A percentile compares a stretch with the other conserved stretches of the same genome.
Evolutionary conservation across 768 basidiomycete species (phyloP).

Genomic region (Pisolithus sp.): DNA sequence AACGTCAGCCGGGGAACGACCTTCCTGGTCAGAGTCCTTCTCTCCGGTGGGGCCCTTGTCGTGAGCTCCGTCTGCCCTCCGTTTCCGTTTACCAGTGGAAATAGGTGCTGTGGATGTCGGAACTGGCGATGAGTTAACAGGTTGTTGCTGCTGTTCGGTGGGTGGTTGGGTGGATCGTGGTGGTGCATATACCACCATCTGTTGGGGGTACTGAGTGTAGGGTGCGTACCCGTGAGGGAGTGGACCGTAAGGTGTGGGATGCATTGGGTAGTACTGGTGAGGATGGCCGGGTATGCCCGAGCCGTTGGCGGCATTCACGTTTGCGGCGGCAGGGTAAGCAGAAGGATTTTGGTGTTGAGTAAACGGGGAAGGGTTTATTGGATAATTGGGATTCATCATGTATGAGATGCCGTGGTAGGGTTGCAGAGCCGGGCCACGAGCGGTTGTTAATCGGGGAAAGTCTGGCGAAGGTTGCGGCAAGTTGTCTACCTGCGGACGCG

Average conservation of each 20-base stretch:
- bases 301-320: conserved; percentile 34
- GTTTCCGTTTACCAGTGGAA: conserved; percentile 54
- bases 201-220: conserved; percentile 50
- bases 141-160: conserved; percentile 16
- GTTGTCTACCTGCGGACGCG: background rate
- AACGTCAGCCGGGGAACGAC: conserved; percentile 43
- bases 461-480: conserved; percentile 15
- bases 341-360: conserved; percentile 37
- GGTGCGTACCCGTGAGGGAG: conserved; percentile 42
- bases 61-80: conserved; percentile 37
- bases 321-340: conserved; percentile 24
- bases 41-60: conserved; percentile 34
- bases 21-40: conserved; percentile 58
- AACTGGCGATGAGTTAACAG: conserved; percentile 25
- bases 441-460: conserved; percentile 28
- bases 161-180: background rate
- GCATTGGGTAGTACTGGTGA: conserved; percentile 52
- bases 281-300: conserved; percentile 36
- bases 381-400: conserved; percentile 69
- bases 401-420: conserved; percentile 50
- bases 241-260: conserved; percentile 43
- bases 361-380: conserved; percentile 51
- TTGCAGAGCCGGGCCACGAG: conserved; percentile 39
- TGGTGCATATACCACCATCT: conserved; percentile 64
- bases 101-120: conserved; percentile 30